A percentile compares a stretch with the other conserved stretches of the same genome.
These are phyloP conservation scores for Drechslerella dactyloides DNA, from an alignment of 2,329 filamentous ascomycete genomes.

Conservation along the genomic window DNA sequence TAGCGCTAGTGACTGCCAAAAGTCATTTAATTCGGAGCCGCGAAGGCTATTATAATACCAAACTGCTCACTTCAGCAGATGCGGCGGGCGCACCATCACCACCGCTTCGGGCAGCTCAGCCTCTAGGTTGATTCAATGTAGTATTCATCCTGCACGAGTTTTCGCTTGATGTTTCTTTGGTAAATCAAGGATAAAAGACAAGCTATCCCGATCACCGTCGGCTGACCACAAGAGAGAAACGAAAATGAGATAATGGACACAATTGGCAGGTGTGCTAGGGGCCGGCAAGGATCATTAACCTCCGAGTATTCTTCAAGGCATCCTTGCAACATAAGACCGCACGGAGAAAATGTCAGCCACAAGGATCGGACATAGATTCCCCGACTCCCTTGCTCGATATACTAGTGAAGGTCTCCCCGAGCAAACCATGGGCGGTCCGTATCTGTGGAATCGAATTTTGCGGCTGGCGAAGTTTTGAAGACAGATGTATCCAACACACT, in stretches of 20 bases:
- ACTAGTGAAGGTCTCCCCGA: not conserved
- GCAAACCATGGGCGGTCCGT: not conserved
- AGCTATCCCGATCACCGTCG: not conserved
- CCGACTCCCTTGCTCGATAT: not conserved
- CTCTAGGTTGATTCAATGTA: not conserved
- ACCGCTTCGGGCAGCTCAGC: not conserved
- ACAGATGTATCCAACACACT: not conserved
- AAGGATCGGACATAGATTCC: constrained; percentile 17
- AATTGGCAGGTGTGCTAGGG: constrained; percentile 1
- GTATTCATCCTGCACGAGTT: not conserved
- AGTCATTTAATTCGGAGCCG: not conserved
- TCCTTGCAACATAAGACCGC: constrained; percentile 2
- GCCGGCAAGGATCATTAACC: not conserved
- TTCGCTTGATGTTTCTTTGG: not conserved
- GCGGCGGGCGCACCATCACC: not conserved
- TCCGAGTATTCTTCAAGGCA: not conserved
- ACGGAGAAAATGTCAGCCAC: not conserved
- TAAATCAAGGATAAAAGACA: not conserved
- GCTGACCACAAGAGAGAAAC: not conserved
- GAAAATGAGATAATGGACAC: not conserved
- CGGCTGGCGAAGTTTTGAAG: not conserved
- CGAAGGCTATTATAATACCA: not conserved
- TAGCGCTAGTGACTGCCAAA: not conserved
- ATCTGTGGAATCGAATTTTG: not conserved
- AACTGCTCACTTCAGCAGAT: not conserved